These are phyloP conservation scores for Volvox reticuliferus DNA, from an alignment of 139 green algal species.

Conservation along the genomic window DNA sequence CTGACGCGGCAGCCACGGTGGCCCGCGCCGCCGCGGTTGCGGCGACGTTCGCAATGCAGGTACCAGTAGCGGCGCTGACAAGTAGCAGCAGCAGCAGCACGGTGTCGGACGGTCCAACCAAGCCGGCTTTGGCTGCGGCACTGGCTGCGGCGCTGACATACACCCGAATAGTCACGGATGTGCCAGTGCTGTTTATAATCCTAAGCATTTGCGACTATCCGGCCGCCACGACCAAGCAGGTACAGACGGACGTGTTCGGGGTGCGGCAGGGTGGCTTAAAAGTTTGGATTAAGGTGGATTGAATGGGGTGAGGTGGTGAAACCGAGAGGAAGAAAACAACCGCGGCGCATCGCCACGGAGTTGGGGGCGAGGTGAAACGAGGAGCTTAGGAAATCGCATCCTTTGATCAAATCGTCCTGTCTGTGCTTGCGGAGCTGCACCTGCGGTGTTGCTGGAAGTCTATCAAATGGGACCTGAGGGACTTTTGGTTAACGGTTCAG, in stretches of 20 bases:
- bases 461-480: too few relatives aligned
- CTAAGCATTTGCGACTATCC: not conserved
- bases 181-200: slow-evolving; percentile 41
- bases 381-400: too few relatives aligned
- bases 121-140: slow-evolving; percentile 7
- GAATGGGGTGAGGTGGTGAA: not conserved
- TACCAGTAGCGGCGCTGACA: not conserved
- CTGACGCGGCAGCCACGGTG: not conserved
- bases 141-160: not conserved
- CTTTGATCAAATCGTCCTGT: too few relatives aligned
- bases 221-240: not conserved
- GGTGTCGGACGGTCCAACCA: not conserved
- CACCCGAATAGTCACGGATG: slow-evolving; percentile 12
- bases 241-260: not conserved
- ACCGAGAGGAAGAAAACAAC: not conserved
- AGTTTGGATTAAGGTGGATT: too few relatives aligned
- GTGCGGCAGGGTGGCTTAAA: too few relatives aligned
- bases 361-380: too few relatives aligned
- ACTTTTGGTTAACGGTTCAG: too few relatives aligned
- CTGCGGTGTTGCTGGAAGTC: too few relatives aligned
- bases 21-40: not conserved
- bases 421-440: too few relatives aligned
- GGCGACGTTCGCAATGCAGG: not conserved
- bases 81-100: slow-evolving; percentile 4
- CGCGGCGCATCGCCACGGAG: too few relatives aligned